Evolutionary conservation across 768 basidiomycete genomes (phyloP), one percentile per base, ranked within the genome.

Genomic region (Russula dissimulans): DNA sequence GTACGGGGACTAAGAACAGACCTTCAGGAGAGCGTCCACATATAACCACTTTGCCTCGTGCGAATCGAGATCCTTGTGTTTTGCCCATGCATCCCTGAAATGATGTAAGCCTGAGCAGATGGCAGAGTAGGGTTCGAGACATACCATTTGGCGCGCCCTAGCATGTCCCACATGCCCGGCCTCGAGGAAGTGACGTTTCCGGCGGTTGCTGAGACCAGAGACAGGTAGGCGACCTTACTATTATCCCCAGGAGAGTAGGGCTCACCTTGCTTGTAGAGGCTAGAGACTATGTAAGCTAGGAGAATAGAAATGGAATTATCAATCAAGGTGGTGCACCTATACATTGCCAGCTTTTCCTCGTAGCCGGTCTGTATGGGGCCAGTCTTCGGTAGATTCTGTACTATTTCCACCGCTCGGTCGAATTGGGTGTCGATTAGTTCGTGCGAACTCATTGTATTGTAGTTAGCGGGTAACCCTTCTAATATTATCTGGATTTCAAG

Each of bases 311-410:
- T 45, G 42, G 17, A 36, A 22, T 17, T 52, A 38, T 49, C 38
- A 38, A 42, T 12, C 11, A 31, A 10, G 18, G 44, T 11, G 17
- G 70, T 80, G 38, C 62, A 87, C 87, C 91, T 91, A 70, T 97
- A 97, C 83, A 97, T 91, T 11, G 84, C 81, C 14, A 97, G 75
- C 71, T 97, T 97, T 71, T 95, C 93, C 66, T 97, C 94, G 70
- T 97, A 97, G 64, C 83, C 89, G 0, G 94, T 97, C 71, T 97
- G 93, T 68, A 97, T 93, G 34, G 94, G 92, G 0, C 95, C 93
- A 10, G 84, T 91, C 78, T 95, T 95, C 1, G 95, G 93, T 36
- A 97, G 76, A 59, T 89, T 75, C 71, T 97, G 95, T 4, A 97
- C 87, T 57, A 97, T 95, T 72, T 95, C 87, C 10, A 97, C 94